Conservation (phyloP, 176 grass and related monocot species). For the Paspalum vaginatum region DNA sequence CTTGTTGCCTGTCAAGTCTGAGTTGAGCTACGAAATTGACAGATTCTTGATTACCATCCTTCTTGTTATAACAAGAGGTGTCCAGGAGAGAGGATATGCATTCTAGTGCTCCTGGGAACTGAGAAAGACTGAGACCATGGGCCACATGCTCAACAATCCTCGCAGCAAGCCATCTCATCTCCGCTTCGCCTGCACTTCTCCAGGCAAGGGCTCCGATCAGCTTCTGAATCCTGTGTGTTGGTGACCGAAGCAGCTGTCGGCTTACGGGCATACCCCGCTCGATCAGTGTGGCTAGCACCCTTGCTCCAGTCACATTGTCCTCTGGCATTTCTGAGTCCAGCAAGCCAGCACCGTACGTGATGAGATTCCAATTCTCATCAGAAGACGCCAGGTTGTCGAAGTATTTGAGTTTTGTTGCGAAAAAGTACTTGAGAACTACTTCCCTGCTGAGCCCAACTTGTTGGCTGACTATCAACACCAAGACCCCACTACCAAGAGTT, state of each 20-base stretch:
- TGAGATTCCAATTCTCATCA: neutral
- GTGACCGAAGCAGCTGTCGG: neutral
- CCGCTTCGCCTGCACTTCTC: neutral
- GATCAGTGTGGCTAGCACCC: neutral
- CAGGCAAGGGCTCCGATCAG: neutral
- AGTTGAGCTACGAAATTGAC: neutral
- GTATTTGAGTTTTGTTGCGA: neutral
- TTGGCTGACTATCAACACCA: neutral
- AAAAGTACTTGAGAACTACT: neutral
- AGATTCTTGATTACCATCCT: neutral
- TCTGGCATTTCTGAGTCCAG: neutral
- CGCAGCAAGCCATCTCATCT: constrained; percentile 1
- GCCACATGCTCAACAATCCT: constrained; percentile 12
- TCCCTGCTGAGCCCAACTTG: neutral
- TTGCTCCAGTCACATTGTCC: neutral
- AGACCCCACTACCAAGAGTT: too few relatives aligned
- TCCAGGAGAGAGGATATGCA: neutral
- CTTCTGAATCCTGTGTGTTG: neutral
- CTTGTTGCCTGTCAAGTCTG: neutral
- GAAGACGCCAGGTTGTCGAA: neutral
- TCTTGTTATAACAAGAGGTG: neutral
- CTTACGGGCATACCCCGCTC: neutral
- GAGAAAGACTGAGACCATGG: neutral
- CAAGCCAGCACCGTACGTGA: neutral
- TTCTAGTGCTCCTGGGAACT: constrained; percentile 12